Conservation (phyloP, 2,329 filamentous ascomycete species). For the Fusarium penzigii region DNA sequence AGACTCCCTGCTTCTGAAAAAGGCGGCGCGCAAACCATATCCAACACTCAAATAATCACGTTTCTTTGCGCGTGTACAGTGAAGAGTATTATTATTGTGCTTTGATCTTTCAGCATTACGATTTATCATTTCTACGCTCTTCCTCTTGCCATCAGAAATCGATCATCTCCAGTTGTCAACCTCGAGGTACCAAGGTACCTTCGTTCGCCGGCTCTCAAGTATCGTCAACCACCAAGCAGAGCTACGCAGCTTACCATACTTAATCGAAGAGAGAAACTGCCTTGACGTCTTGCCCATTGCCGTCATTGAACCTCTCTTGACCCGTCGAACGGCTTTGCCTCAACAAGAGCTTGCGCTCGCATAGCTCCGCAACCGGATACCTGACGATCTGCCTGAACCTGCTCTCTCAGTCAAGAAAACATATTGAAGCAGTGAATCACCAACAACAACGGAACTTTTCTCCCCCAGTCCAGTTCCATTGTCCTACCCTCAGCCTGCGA, state of each 20-base stretch:
- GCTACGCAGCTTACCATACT: background rate
- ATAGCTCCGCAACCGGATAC: conserved; percentile 1
- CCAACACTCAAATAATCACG: background rate
- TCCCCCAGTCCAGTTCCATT: background rate
- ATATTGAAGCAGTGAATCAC: background rate
- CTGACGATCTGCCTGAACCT: background rate
- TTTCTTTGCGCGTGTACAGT: conserved; percentile 1
- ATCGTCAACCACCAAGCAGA: background rate
- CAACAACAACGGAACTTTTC: background rate
- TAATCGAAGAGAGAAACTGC: background rate
- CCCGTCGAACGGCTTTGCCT: background rate
- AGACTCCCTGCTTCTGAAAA: conserved; percentile 7
- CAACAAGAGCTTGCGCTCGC: background rate
- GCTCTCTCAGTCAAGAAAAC: background rate
- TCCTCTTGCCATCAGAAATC: background rate
- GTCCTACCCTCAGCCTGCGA: too few relatives aligned
- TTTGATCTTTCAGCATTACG: background rate
- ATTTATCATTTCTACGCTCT: background rate
- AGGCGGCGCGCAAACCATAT: conserved; percentile 2
- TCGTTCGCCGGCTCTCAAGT: background rate
- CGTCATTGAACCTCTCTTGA: background rate
- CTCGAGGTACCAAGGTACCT: background rate
- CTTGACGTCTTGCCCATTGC: conserved; percentile 1
- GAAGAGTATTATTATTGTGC: background rate
- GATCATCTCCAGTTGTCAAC: background rate